phyloP scores from a whole-genome alignment of 2,329 filamentous ascomycete species.

The Venturia oleaginea region DNA sequence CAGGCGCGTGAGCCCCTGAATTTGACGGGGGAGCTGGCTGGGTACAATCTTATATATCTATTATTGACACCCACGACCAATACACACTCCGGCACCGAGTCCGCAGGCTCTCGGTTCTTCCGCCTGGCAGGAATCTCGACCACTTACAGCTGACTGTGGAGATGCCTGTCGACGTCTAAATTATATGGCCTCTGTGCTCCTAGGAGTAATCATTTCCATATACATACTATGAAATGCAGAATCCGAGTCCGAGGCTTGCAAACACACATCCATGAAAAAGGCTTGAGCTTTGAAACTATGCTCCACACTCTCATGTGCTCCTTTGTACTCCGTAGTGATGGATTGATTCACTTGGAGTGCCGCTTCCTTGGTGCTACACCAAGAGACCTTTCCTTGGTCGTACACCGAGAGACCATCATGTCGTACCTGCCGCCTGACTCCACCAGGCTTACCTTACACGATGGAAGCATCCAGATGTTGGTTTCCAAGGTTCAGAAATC shows the following conservation, averaged over 20 bases:
- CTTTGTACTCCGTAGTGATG: not conserved
- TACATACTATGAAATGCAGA: too few relatives aligned
- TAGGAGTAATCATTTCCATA: too few relatives aligned
- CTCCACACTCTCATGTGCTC: not conserved
- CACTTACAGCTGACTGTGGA: not conserved
- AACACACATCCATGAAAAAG: not conserved
- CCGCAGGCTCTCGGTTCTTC: not conserved
- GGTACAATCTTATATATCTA: not conserved
- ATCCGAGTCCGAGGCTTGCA: constrained; percentile 1
- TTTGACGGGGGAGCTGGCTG: not conserved
- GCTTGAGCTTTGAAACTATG: not conserved
- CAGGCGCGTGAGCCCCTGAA: not conserved
- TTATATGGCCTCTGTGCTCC: not conserved
- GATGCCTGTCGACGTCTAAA: not conserved
- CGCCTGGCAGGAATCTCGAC: not conserved
- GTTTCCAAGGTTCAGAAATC: not conserved
- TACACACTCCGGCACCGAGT: not conserved
- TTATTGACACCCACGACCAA: not conserved
- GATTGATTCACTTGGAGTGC: not conserved
- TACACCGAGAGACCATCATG: not conserved
- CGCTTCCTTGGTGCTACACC: not conserved
- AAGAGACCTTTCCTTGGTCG: not conserved
- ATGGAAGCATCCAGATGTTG: not conserved
- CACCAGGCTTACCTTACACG: not conserved
- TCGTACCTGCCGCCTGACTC: not conserved